These are phyloP conservation scores for Paracoccidioides lutzii DNA, from an alignment of 2,329 filamentous ascomycete genomes.

Conservation along the genomic window DNA sequence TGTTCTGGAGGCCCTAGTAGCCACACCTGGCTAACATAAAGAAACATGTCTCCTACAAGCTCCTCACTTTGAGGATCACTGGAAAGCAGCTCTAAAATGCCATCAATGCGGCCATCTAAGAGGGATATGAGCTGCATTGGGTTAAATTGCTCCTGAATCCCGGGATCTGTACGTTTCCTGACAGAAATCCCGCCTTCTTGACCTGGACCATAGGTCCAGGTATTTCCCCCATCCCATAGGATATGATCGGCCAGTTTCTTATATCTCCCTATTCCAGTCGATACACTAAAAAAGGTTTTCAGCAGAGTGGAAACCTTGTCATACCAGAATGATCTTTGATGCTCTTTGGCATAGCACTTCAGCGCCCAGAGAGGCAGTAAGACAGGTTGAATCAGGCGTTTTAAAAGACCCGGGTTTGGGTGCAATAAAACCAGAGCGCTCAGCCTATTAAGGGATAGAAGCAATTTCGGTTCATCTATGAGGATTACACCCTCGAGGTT, in stretches of 20 bases:
- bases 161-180: constrained; percentile 13
- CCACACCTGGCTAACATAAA: constrained; percentile 31
- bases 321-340: constrained; percentile 16
- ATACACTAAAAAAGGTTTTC: constrained; percentile 31
- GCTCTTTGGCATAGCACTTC: constrained; percentile 24
- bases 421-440: constrained; percentile 26
- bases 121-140: constrained; percentile 23
- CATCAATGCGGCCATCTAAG: constrained; percentile 25
- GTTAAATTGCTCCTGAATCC: constrained; percentile 12
- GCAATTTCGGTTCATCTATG: constrained; percentile 18
- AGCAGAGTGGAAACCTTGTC: constrained; percentile 22
- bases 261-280: constrained; percentile 23
- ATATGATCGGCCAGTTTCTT: constrained; percentile 29
- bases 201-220: constrained; percentile 24
- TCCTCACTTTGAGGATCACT: constrained; percentile 30
- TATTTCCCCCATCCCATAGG: constrained; percentile 28
- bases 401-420: constrained; percentile 32
- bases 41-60: constrained; percentile 28
- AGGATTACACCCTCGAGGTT: constrained; percentile 10
- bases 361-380: constrained; percentile 32
- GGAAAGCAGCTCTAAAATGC: constrained; percentile 25
- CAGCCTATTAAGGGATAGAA: constrained; percentile 25
- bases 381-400: constrained; percentile 28
- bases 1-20: constrained; percentile 19
- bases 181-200: constrained; percentile 17